Evolutionary conservation across 2,329 filamentous ascomycete genomes (phyloP).

Genomic region (Emergomyces africanus): DNA sequence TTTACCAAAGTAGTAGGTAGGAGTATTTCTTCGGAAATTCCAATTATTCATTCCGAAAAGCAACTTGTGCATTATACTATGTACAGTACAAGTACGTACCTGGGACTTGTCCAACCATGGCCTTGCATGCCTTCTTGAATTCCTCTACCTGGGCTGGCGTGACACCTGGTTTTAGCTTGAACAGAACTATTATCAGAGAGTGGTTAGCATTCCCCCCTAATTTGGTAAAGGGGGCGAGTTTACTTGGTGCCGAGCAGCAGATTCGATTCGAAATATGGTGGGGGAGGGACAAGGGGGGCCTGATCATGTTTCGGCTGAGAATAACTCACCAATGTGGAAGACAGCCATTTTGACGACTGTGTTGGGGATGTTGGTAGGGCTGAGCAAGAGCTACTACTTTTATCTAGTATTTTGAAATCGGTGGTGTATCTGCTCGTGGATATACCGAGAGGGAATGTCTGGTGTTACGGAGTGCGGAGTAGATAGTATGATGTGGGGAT

Average conservation of each 20-base stretch:
- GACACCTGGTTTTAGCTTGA: conserved; percentile 30
- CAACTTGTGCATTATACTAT: background rate
- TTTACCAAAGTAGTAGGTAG: too few relatives aligned
- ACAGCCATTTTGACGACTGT: conserved; percentile 21
- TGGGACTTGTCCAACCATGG: conserved; percentile 32
- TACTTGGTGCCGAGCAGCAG: too few relatives aligned
- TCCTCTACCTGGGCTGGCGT: conserved; percentile 20
- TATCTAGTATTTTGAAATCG: background rate
- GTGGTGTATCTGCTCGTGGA: too few relatives aligned
- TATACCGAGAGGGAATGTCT: too few relatives aligned
- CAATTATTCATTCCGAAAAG: background rate
- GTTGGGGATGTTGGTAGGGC: background rate
- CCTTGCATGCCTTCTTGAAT: conserved; percentile 20
- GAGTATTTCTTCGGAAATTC: too few relatives aligned
- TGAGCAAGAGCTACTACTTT: background rate
- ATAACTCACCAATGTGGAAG: conserved; percentile 27
- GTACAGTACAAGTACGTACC: conserved; percentile 13
- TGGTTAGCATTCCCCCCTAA: background rate
- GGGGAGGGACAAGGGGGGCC: background rate
- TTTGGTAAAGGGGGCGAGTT: background rate
- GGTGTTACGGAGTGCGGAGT: too few relatives aligned
- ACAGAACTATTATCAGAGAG: conserved; percentile 22
- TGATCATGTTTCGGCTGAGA: background rate
- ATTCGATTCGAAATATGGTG: background rate
- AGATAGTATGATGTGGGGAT: too few relatives aligned